Conservation (phyloP, 106 monocot genomes). For the Platanthera guangdongensis region DNA sequence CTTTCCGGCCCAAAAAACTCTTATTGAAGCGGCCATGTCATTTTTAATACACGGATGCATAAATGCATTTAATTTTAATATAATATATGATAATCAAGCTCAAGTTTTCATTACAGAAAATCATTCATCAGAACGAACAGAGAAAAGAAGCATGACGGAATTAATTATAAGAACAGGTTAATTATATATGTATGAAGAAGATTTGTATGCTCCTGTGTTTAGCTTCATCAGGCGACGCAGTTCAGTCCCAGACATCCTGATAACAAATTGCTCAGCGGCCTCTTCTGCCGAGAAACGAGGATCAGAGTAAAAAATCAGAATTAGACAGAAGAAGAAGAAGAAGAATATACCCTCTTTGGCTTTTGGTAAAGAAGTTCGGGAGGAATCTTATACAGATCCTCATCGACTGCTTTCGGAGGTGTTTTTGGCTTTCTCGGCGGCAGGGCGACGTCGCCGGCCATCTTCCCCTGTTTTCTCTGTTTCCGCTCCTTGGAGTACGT, state of each 20-base stretch:
- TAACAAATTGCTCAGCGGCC: conserved; percentile 16
- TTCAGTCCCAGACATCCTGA: conserved; percentile 21
- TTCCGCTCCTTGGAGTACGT: neutral
- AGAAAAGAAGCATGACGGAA: neutral
- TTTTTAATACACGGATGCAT: too few relatives aligned
- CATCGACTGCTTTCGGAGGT: conserved; percentile 28
- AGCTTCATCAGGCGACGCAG: conserved; percentile 11
- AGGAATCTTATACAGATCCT: conserved; percentile 41
- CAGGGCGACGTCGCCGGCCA: neutral
- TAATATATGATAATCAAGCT: neutral
- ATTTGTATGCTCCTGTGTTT: too few relatives aligned
- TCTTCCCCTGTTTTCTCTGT: conserved; percentile 2
- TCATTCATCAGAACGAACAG: neutral
- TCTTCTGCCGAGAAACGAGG: conserved; percentile 11
- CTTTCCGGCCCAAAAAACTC: neutral
- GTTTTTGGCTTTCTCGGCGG: neutral
- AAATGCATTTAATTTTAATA: neutral
- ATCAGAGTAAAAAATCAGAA: neutral
- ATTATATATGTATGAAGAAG: too few relatives aligned
- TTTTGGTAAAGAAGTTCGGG: conserved; percentile 31
- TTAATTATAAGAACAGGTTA: neutral
- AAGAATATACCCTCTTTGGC: conserved; percentile 19
- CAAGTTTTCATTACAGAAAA: neutral
- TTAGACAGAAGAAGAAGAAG: neutral
- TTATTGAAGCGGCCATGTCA: too few relatives aligned